phyloP scores from a whole-genome alignment of 2,329 filamentous ascomycete species.

The Xylariomycetidae sp. region DNA sequence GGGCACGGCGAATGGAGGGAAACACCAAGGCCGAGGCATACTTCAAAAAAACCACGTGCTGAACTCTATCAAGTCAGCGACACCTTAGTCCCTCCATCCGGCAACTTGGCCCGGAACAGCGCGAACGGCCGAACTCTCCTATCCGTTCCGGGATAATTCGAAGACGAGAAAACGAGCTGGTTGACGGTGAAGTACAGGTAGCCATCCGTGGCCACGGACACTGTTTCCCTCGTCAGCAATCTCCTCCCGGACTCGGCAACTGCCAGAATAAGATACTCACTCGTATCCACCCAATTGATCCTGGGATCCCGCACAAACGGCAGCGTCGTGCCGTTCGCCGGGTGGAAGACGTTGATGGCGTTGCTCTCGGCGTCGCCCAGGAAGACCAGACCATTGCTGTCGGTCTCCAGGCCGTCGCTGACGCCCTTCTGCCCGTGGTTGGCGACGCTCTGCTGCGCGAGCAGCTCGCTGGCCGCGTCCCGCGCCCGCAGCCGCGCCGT shows the following conservation, averaged over 20 bases:
- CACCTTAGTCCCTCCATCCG: conserved; percentile 18
- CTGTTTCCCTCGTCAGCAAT: conserved; percentile 8
- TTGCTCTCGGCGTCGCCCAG: conserved; percentile 44
- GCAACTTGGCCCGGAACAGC: conserved; percentile 19
- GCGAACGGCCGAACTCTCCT: conserved; percentile 17
- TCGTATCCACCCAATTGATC: conserved; percentile 44
- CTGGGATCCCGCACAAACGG: conserved; percentile 35
- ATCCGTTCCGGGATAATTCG: conserved; percentile 11
- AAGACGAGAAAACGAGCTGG: conserved; percentile 29
- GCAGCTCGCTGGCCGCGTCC: conserved; percentile 31
- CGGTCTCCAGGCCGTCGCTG: conserved; percentile 46
- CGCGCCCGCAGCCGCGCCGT: conserved; percentile 36
- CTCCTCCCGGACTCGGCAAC: not conserved
- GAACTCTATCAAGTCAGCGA: no score
- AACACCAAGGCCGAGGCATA: no score
- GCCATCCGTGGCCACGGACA: conserved; percentile 36
- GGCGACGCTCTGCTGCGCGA: conserved; percentile 35
- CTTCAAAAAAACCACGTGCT: no score
- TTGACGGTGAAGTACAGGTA: conserved; percentile 49
- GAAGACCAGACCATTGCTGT: conserved; percentile 43
- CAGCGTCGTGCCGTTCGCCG: conserved; percentile 29
- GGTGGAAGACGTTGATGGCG: conserved; percentile 38
- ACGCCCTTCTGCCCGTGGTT: conserved; percentile 41
- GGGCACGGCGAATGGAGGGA: no score
- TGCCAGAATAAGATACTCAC: conserved; percentile 10